phyloP scores from a whole-genome alignment of 1,284 basidiomycete genomes.

The Malassezia yamatoensis region DNA sequence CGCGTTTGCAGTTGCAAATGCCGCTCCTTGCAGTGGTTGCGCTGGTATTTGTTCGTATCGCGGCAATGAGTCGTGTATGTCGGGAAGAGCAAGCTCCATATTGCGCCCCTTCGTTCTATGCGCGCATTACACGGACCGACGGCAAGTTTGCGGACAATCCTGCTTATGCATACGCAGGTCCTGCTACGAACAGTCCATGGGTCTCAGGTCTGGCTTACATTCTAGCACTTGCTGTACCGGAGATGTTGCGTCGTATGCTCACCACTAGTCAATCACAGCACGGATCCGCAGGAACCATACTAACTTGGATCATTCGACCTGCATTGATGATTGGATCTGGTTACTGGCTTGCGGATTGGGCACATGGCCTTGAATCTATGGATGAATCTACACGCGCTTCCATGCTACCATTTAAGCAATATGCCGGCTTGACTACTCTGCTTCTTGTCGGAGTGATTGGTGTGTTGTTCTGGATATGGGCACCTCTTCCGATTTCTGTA shows the following conservation, averaged over 20 bases:
- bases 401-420: constrained; percentile 24
- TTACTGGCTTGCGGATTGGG: constrained; percentile 38
- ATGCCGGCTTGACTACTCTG: constrained; percentile 23
- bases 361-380: constrained; percentile 14
- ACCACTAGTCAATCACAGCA: constrained; percentile 24
- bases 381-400: constrained; percentile 8
- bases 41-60: constrained; percentile 62
- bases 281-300: constrained; percentile 26
- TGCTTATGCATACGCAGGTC: constrained; percentile 16
- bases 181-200: constrained; percentile 27
- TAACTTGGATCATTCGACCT: constrained; percentile 32
- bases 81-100: constrained; percentile 83
- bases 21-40: constrained; percentile 61
- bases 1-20: constrained; percentile 63
- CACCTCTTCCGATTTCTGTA: constrained; percentile 39
- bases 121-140: constrained; percentile 14
- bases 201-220: constrained; percentile 24
- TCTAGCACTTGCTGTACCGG: constrained; percentile 24
- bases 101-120: constrained; percentile 61
- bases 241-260: constrained; percentile 19
- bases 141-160: constrained; percentile 14
- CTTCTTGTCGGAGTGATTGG: constrained; percentile 20
- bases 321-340: constrained; percentile 30
- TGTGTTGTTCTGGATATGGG: constrained; percentile 29
- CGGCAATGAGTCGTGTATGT: constrained; percentile 70